phyloP scores from a whole-genome alignment of 805 yeast species.

The Cyberlindnera lachancei region DNA sequence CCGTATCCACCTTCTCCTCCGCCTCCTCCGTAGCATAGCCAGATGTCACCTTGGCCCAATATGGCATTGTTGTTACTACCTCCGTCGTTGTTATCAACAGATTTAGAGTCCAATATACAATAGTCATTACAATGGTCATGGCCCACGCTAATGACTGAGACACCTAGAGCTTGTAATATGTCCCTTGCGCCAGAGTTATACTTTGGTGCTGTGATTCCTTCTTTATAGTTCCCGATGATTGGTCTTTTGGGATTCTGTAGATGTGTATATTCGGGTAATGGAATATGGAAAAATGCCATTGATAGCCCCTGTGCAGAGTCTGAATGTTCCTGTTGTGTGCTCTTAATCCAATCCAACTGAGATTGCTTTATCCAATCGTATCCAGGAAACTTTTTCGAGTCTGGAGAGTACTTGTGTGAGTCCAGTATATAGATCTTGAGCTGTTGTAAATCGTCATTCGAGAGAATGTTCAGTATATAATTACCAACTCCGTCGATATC shows the following conservation, averaged over 20 bases:
- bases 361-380: constrained; percentile 79
- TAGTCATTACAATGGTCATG: constrained; percentile 96
- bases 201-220: constrained; percentile 72
- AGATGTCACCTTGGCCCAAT: constrained; percentile 31
- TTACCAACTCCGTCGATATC: constrained; percentile 81
- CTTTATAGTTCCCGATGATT: constrained; percentile 58
- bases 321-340: constrained; percentile 24
- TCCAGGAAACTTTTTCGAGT: constrained; percentile 63
- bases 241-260: constrained; percentile 29
- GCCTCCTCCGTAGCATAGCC: constrained; percentile 95
- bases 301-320: constrained; percentile 38
- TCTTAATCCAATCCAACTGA: constrained; percentile 52
- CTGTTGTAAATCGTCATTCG: constrained; percentile 34
- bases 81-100: no score
- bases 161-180: constrained; percentile 56
- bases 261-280: constrained; percentile 75
- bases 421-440: constrained; percentile 72
- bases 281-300: constrained; percentile 94
- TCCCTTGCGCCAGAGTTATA: constrained; percentile 61
- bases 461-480: constrained; percentile 47
- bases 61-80: constrained; percentile 12
- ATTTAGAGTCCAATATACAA: constrained; percentile 57
- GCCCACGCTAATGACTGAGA: constrained; percentile 72
- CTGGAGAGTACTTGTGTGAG: constrained; percentile 67
- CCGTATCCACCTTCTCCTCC: constrained; percentile 95